Base-by-base conservation (phyloP, 164 flowering plant species). In the Hamamelis virginiana region DNA sequence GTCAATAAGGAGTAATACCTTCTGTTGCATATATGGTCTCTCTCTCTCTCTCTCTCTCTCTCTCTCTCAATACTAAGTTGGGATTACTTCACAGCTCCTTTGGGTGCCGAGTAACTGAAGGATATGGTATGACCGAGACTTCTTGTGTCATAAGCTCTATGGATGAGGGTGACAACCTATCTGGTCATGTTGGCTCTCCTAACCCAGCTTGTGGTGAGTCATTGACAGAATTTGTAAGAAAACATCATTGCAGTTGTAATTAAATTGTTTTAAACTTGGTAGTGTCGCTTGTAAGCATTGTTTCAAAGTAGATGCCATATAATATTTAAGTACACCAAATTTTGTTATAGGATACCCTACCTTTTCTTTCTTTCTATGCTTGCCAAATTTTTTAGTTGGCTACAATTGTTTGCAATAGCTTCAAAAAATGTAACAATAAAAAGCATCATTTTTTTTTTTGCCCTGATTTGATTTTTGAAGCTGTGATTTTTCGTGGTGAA, bases 61-160 rank as follows among this genome's bases (percentile, higher is more conserved):
- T 27, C 12, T n/a, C 27, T 21, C 53, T 27, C 38, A 59, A 47
- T 22, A 61, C 55, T 27, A 15, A 28, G 8, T 62, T 65, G 16
- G 25, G 16, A 64, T 71, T 65, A 43, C 41, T 71, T 70, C 23
- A 43, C 86, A 95, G 98, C 65, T 90, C 96, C 86, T 95, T 95
- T 83, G 92, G 99, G 46, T 85, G 97, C 68, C 81, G 25, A 61
- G 84, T 92, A 19, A 15, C 66, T 22, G 99, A 95, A 84, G 99
- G 99, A 53, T 95, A 95, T 84, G 99, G 99, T 69, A 95, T 95
- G 99, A 95, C 99, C 43, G 99, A 95, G 80, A 85, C 89, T 56
- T 78, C 98, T 27, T 92, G 98, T 80, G 81, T 83, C 58, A 87
- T 92, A 70, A 84, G 84, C 79, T 38, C 81, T 11, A 86, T 92